Percentiles rank a stretch among this genome's conserved stretches.
These are phyloP conservation scores for Spraguea lophii DNA, from an alignment of 371 early-diverging fungal species.

Conservation along the genomic window DNA sequence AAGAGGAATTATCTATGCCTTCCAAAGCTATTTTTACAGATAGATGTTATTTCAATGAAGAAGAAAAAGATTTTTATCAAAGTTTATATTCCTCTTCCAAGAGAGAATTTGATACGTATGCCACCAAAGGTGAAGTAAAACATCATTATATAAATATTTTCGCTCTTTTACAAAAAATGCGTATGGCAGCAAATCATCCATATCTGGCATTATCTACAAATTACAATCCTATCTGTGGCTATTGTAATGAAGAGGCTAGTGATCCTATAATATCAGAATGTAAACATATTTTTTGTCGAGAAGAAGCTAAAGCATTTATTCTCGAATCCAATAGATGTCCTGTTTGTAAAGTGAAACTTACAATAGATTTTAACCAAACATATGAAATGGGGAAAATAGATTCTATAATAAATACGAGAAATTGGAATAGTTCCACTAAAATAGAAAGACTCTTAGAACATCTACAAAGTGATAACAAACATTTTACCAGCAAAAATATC, in stretches of 20 bases:
- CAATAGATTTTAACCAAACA: constrained; percentile 52
- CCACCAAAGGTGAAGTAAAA: constrained; percentile 58
- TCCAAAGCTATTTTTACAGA: constrained; percentile 59
- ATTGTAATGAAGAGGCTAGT: constrained; percentile 68
- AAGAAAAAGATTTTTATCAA: constrained; percentile 71
- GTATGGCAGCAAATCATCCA: constrained; percentile 64
- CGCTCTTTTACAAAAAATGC: constrained; percentile 47
- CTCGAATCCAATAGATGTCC: constrained; percentile 54
- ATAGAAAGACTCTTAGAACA: constrained; percentile 75
- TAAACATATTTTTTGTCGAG: constrained; percentile 67
- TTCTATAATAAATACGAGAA: constrained; percentile 1
- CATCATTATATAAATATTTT: constrained; percentile 76
- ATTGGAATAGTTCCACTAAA: constrained; percentile 49
- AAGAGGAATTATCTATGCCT: constrained; percentile 70
- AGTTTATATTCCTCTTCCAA: constrained; percentile 57
- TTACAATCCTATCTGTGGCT: constrained; percentile 53
- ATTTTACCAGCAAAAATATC: constrained; percentile 60
- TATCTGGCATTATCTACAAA: constrained; percentile 50
- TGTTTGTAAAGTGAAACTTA: constrained; percentile 55
- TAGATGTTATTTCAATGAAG: constrained; percentile 61
- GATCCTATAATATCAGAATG: constrained; percentile 69
- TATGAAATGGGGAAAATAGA: background rate
- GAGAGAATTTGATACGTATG: constrained; percentile 57
- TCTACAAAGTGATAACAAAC: constrained; percentile 53
- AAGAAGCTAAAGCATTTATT: constrained; percentile 27